phyloP scores from a whole-genome alignment of 345 rosid species.

The Rhizophora mangle region DNA sequence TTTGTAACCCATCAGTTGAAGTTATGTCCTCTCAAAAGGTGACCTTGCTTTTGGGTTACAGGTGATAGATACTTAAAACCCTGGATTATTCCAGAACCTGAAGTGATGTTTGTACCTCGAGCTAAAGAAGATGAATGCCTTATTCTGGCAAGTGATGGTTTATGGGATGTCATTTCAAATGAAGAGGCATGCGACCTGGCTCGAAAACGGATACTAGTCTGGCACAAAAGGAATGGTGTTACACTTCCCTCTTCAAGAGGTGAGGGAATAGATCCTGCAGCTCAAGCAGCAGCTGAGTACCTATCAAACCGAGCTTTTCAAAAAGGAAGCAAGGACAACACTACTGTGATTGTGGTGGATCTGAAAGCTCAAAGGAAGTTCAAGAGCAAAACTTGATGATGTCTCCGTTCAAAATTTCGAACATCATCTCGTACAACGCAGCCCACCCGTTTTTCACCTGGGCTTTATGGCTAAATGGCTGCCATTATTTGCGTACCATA shows the following conservation, averaged over 20 bases:
- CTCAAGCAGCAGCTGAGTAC: slow-evolving; percentile 90
- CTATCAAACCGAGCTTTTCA: slow-evolving; percentile 74
- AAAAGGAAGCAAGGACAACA: slow-evolving; percentile 91
- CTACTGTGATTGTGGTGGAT: slow-evolving; percentile 76
- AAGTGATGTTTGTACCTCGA: slow-evolving; percentile 75
- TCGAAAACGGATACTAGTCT: slow-evolving; percentile 66
- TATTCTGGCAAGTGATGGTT: slow-evolving; percentile 83
- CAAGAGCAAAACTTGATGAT: slow-evolving; percentile 57
- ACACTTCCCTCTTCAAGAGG: slow-evolving; percentile 47
- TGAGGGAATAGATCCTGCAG: slow-evolving; percentile 61
- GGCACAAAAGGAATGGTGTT: slow-evolving; percentile 80
- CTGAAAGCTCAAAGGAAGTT: slow-evolving; percentile 92
- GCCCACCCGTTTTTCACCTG: slow-evolving; percentile 39
- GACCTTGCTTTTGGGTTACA: slow-evolving; percentile 30
- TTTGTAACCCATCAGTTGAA: no score
- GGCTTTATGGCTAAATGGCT: slow-evolving; percentile 24
- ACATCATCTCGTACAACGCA: slow-evolving; percentile 14
- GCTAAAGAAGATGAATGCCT: slow-evolving; percentile 92
- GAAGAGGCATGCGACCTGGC: slow-evolving; percentile 94
- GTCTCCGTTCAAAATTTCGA: background rate
- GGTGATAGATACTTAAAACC: slow-evolving; percentile 96
- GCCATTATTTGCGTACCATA: slow-evolving; percentile 16
- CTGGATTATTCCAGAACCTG: slow-evolving; percentile 93
- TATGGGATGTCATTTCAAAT: slow-evolving; percentile 94
- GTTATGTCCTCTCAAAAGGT: no score